Conservation (phyloP, 306 rosid genomes). For the Crataegus laevigata region DNA sequence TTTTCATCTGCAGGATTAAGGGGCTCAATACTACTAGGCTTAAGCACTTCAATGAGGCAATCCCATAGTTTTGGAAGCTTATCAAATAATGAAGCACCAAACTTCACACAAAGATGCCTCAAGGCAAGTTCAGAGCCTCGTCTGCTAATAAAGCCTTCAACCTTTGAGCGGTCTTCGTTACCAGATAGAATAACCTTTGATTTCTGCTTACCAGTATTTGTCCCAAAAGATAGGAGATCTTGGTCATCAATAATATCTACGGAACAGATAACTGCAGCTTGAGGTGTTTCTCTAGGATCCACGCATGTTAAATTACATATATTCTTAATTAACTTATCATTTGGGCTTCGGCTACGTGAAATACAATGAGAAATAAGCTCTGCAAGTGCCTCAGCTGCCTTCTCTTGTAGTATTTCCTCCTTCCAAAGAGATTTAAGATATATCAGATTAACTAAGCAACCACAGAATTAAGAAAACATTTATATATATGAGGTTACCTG, state of each 20-base stretch:
- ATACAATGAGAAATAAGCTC: conserved; percentile 83
- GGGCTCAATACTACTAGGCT: conserved; percentile 46
- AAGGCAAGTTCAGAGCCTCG: conserved; percentile 89
- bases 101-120: conserved; percentile 77
- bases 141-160: conserved; percentile 89
- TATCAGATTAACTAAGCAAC: conserved; percentile 4
- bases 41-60: conserved; percentile 88
- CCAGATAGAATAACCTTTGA: conserved; percentile 63
- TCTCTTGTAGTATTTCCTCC: conserved; percentile 92
- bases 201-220: conserved; percentile 51
- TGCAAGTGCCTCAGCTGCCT: conserved; percentile 94
- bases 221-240: conserved; percentile 63
- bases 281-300: conserved; percentile 95
- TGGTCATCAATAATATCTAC: conserved; percentile 80
- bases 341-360: conserved; percentile 81
- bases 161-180: conserved; percentile 76
- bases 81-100: conserved; percentile 66
- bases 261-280: conserved; percentile 68
- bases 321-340: conserved; percentile 85
- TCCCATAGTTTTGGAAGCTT: conserved; percentile 97
- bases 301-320: conserved; percentile 77
- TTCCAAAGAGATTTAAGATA: conserved; percentile 28
- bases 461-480: background rate
- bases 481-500: conserved; percentile 45
- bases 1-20: conserved; percentile 30